These are phyloP conservation scores for Dalechampia spathulata DNA, from an alignment of 441 rosid genomes.

Conservation along the genomic window DNA sequence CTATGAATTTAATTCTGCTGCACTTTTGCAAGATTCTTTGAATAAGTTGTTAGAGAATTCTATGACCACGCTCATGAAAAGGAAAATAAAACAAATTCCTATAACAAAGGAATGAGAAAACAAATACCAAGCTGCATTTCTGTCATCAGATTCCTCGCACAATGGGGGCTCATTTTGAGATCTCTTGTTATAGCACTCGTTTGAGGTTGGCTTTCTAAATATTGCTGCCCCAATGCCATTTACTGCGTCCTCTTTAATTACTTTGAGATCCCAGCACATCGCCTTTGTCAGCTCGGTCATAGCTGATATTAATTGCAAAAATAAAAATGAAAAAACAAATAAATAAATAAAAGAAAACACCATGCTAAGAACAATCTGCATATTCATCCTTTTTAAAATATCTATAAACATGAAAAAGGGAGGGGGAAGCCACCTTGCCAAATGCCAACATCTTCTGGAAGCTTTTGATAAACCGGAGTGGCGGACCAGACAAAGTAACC, in stretches of 20 bases:
- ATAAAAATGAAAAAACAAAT: too few species aligned
- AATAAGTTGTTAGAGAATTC: neutral
- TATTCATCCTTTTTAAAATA: slow-evolving; percentile 3
- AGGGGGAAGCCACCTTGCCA: slow-evolving; percentile 52
- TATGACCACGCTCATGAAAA: neutral
- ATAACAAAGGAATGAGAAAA: neutral
- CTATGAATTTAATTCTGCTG: neutral
- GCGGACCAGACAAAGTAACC: slow-evolving; percentile 99
- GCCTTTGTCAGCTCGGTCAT: slow-evolving; percentile 58
- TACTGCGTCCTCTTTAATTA: slow-evolving; percentile 47
- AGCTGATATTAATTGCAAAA: slow-evolving; percentile 41
- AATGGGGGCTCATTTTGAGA: slow-evolving; percentile 65
- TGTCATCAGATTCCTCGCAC: slow-evolving; percentile 72
- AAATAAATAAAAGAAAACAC: slow-evolving; percentile 13
- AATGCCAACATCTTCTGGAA: slow-evolving; percentile 64
- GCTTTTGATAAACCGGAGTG: slow-evolving; percentile 91
- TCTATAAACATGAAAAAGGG: neutral
- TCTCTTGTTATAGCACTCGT: slow-evolving; percentile 69
- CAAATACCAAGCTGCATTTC: slow-evolving; percentile 80
- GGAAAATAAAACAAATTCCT: neutral
- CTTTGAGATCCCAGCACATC: slow-evolving; percentile 84
- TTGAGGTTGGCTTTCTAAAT: slow-evolving; percentile 66
- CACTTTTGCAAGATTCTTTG: neutral
- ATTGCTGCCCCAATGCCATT: slow-evolving; percentile 72
- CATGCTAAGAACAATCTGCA: slow-evolving; percentile 14